These are phyloP conservation scores for Auricularia cornea DNA, from an alignment of 768 basidiomycete genomes.

Conservation along the genomic window DNA sequence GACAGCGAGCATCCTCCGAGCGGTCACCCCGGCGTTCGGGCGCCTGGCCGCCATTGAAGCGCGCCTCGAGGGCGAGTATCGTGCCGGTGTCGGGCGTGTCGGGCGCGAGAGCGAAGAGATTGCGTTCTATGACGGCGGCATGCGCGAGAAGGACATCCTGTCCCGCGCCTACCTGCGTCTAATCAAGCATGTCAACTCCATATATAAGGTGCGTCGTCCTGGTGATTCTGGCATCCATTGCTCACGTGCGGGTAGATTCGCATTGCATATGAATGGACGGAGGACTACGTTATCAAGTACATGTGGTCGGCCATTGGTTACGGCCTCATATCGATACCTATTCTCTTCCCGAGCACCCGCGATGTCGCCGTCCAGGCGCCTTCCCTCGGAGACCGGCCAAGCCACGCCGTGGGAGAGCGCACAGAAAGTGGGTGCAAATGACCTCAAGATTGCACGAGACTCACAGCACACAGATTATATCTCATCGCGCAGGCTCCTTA, in stretches of 20 bases:
- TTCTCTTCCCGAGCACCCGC: slow-evolving; percentile 59
- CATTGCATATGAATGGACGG: slow-evolving; percentile 90
- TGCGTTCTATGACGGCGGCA: slow-evolving; percentile 92
- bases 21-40: slow-evolving; percentile 90
- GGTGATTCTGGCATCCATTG: not conserved
- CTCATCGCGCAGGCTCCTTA: slow-evolving; percentile 80
- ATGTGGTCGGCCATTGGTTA: slow-evolving; percentile 93
- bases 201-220: slow-evolving; percentile 59
- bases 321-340: slow-evolving; percentile 81
- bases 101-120: slow-evolving; percentile 89
- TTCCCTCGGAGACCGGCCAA: not conserved
- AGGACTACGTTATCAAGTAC: slow-evolving; percentile 96
- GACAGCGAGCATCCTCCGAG: slow-evolving; percentile 74
- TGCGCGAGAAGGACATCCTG: slow-evolving; percentile 74
- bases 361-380: slow-evolving; percentile 18
- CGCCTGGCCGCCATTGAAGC: slow-evolving; percentile 83
- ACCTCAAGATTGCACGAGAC: not conserved
- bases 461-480: slow-evolving; percentile 57
- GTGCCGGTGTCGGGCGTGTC: slow-evolving; percentile 76
- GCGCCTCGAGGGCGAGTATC: slow-evolving; percentile 82
- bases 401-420: slow-evolving; percentile 34
- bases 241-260: slow-evolving; percentile 47
- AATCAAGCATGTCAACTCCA: slow-evolving; percentile 83
- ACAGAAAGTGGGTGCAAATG: slow-evolving; percentile 37
- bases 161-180: slow-evolving; percentile 66